Conservation (phyloP, 345 rosid species). For the Nephelium lappaceum region DNA sequence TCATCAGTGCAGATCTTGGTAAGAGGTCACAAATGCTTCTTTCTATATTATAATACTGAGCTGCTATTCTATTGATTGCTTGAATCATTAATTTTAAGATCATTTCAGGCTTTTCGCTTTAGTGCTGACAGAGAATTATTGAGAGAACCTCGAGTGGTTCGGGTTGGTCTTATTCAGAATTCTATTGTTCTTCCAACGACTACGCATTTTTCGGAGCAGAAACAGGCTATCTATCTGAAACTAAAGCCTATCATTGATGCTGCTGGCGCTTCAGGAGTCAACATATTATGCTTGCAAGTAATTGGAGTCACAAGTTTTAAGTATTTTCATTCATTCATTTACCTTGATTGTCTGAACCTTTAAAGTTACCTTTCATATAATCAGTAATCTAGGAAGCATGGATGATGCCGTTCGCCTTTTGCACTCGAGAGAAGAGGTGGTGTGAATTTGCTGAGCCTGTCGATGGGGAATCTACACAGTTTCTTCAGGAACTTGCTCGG, state of each 20-base stretch:
- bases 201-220: slow-evolving; percentile 69
- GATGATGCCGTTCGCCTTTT: slow-evolving; percentile 97
- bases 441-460: slow-evolving; percentile 96
- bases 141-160: slow-evolving; percentile 75
- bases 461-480: slow-evolving; percentile 79
- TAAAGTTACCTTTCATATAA: not conserved
- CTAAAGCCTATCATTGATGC: slow-evolving; percentile 73
- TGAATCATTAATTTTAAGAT: slow-evolving; percentile 10
- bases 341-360: not conserved
- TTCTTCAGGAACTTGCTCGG: slow-evolving; percentile 74
- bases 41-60: not conserved
- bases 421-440: slow-evolving; percentile 96
- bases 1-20: not conserved
- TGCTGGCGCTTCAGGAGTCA: slow-evolving; percentile 90
- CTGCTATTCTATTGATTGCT: slow-evolving; percentile 8
- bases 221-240: slow-evolving; percentile 64
- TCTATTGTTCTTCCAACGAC: slow-evolving; percentile 84
- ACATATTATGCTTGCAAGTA: slow-evolving; percentile 90
- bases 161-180: slow-evolving; percentile 93
- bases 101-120: slow-evolving; percentile 65
- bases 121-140: slow-evolving; percentile 70
- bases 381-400: slow-evolving; percentile 76
- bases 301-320: not conserved
- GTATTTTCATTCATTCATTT: not conserved
- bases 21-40: not conserved